Base-by-base conservation (phyloP, 2,329 filamentous ascomycete species). In the Thielaviopsis euricoi region DNA sequence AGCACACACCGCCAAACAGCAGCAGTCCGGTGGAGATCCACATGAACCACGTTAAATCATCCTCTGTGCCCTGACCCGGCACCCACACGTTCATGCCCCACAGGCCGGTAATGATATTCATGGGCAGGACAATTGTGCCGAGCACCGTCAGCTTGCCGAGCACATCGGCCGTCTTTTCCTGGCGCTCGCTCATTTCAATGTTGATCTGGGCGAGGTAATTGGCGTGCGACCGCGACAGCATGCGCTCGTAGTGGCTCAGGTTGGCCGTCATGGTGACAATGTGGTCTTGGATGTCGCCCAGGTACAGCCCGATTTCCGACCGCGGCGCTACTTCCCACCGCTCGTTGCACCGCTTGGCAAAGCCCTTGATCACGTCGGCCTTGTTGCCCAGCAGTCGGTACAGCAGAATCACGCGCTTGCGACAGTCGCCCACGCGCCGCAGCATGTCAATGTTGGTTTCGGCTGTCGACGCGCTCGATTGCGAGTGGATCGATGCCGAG, bases 151-250 rank as follows among this genome's bases (percentile, higher is more conserved):
- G 79, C 70, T 93, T 95, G 62, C 90, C 90, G 13, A 98, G 79
- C 1, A 96, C 89, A 68, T 98, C 91, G 48, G 89, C 89, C 1
- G 93, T 98, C 72, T 94, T 85, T 70, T 98, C 91, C 68, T 94
- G 88, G 52, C 93, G 85, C 74, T 97, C 91, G 70, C 96, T 96
- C 91, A 97, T 97, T 66, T 89, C 83, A 65, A 97, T 95, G 71
- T 96, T 97, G 73, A 98, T 96, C 69, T 98, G 93, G 0, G 93
- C 93, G n/a, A 98, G 85, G 68, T 98, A 98, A 69, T 97, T 98
- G 67, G 83, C 87, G 67, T 98, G 93, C 13, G 90, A 90, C 59
- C 93, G 82, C 53, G 88, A 88, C 26, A 98, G 78, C 54, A 98
- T 87, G 66, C 89, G 93, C 71, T 98, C 93, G 66, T 97, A 97